These are phyloP conservation scores for Pyrenophora graminea DNA, from an alignment of 2,329 filamentous ascomycete species.

Conservation along the genomic window DNA sequence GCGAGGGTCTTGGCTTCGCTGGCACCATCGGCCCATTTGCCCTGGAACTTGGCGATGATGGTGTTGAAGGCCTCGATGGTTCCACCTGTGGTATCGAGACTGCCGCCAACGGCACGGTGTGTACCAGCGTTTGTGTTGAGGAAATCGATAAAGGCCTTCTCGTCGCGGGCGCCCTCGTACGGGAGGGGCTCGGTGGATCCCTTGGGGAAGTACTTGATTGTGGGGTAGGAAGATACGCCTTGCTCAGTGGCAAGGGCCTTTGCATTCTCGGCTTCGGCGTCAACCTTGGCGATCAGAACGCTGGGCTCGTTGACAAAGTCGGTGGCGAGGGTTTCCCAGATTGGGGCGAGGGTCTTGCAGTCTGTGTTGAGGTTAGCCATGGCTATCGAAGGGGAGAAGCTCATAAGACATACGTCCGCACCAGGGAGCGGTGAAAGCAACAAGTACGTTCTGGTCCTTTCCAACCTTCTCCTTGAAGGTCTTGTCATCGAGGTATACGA, in stretches of 20 bases:
- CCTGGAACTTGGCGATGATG: slow-evolving; percentile 72
- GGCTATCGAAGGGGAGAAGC: neutral
- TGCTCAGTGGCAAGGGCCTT: slow-evolving; percentile 77
- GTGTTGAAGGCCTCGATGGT: slow-evolving; percentile 79
- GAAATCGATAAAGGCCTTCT: slow-evolving; percentile 76
- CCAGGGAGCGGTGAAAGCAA: slow-evolving; percentile 98
- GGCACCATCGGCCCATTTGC: slow-evolving; percentile 65
- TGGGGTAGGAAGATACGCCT: slow-evolving; percentile 85
- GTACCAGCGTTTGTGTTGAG: slow-evolving; percentile 89
- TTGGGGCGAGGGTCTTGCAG: slow-evolving; percentile 92
- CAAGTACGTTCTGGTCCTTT: slow-evolving; percentile 83
- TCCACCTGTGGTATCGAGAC: slow-evolving; percentile 76
- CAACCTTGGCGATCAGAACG: slow-evolving; percentile 91
- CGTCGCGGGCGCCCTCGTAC: slow-evolving; percentile 77
- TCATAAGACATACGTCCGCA: slow-evolving; percentile 80
- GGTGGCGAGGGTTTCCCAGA: slow-evolving; percentile 83
- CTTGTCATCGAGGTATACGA: slow-evolving; percentile 78
- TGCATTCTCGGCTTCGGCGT: slow-evolving; percentile 84
- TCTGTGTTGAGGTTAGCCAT: slow-evolving; percentile 59
- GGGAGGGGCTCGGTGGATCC: slow-evolving; percentile 72
- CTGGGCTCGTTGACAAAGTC: slow-evolving; percentile 78
- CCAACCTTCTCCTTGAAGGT: slow-evolving; percentile 80
- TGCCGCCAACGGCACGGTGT: slow-evolving; percentile 79
- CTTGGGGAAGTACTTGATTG: slow-evolving; percentile 95
- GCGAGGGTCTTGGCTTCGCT: slow-evolving; percentile 74